phyloP scores from a whole-genome alignment of 169 alveolate species.

The Plasmodium relictum region DNA sequence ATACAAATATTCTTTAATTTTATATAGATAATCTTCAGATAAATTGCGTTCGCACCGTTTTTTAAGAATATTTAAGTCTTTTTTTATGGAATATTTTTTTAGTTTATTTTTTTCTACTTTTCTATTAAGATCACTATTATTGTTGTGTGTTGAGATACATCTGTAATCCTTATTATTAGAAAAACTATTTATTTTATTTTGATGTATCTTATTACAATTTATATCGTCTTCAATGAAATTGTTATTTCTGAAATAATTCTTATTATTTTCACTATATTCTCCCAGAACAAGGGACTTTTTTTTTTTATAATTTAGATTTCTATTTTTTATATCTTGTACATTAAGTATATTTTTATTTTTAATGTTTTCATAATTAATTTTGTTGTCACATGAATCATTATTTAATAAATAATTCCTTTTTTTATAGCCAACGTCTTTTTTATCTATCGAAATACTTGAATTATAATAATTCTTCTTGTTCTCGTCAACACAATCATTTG shows the following conservation, averaged over 20 bases:
- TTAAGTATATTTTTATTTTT: not conserved
- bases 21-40: too few relatives aligned
- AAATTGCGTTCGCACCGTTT: not conserved
- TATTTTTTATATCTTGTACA: not conserved
- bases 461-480: not conserved
- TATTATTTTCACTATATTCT: not conserved
- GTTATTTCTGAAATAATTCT: not conserved
- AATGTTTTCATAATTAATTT: not conserved
- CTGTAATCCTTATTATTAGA: conserved; percentile 5
- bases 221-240: not conserved
- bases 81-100: not conserved
- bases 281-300: too few relatives aligned
- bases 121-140: not conserved
- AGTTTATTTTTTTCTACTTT: not conserved
- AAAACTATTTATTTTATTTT: not conserved
- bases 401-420: not conserved
- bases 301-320: not conserved
- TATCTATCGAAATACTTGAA: not conserved
- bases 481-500: not conserved
- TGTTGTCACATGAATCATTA: conserved; percentile 1
- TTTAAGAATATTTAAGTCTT: not conserved
- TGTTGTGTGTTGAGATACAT: not conserved
- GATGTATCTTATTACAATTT: conserved; percentile 1
- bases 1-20: not conserved
- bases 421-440: not conserved